These are phyloP conservation scores for Ophiostoma ips DNA, from an alignment of 2,329 filamentous ascomycete genomes.

Conservation along the genomic window DNA sequence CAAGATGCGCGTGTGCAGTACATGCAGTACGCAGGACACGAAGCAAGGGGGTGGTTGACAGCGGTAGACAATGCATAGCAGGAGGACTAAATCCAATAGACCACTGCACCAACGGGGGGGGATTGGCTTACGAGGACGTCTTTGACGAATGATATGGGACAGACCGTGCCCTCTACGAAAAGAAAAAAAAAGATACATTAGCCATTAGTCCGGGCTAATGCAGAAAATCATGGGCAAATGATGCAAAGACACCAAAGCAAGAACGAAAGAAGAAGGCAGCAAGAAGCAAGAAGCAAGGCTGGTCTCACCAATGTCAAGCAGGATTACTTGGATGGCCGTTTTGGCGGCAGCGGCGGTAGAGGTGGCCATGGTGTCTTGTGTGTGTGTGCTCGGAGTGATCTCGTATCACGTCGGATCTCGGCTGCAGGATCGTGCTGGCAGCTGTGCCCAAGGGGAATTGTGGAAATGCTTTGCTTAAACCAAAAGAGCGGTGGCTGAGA, in stretches of 20 bases:
- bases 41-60: not conserved
- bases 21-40: not conserved
- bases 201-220: slow-evolving; percentile 17
- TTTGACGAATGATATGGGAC: slow-evolving; percentile 73
- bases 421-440: not conserved
- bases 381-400: not conserved
- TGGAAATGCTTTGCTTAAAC: too few relatives aligned
- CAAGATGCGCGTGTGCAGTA: not conserved
- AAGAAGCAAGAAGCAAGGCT: not conserved
- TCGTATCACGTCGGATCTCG: not conserved
- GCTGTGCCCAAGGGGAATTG: too few relatives aligned
- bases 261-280: not conserved
- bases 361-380: slow-evolving; percentile 6
- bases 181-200: slow-evolving; percentile 26
- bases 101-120: slow-evolving; percentile 3
- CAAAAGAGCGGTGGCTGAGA: too few relatives aligned
- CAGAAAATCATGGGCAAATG: not conserved
- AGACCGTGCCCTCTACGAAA: slow-evolving; percentile 62
- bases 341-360: slow-evolving; percentile 8
- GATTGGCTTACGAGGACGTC: slow-evolving; percentile 56
- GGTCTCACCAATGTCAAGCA: slow-evolving; percentile 44
- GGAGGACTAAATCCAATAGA: not conserved
- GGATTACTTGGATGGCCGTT: slow-evolving; percentile 30
- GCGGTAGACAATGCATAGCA: not conserved
- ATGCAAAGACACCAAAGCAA: not conserved